Percentiles rank a stretch among this genome's conserved stretches.
Evolutionary conservation across 2,329 filamentous ascomycete genomes (phyloP).

Genomic region (Fusarium sp.): DNA sequence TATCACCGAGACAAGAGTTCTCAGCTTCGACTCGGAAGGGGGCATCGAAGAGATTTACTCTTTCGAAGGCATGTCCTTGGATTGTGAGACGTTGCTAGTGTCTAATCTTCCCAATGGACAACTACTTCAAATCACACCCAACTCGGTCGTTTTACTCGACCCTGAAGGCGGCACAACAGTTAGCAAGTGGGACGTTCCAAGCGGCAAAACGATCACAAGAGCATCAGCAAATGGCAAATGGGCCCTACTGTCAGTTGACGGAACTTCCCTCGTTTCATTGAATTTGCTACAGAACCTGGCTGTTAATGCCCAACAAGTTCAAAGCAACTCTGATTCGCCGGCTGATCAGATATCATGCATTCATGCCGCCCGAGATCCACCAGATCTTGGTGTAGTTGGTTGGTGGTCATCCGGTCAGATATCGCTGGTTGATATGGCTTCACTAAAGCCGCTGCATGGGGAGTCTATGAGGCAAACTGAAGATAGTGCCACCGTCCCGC

Average conservation of each 20-base stretch:
- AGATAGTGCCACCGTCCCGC: conserved; percentile 81
- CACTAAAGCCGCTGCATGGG: conserved; percentile 73
- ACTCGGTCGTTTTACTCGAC: conserved; percentile 71
- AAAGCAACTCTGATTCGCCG: conserved; percentile 56
- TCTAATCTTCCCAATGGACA: conserved; percentile 72
- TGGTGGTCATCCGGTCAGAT: conserved; percentile 89
- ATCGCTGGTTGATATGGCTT: conserved; percentile 76
- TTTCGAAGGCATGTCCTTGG: conserved; percentile 77
- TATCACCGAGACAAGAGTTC: conserved; percentile 84
- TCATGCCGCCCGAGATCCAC: conserved; percentile 74
- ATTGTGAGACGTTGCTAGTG: conserved; percentile 77
- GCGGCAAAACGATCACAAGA: conserved; percentile 74
- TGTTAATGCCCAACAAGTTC: conserved; percentile 70
- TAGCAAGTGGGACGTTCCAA: conserved; percentile 68
- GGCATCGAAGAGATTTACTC: conserved; percentile 88
- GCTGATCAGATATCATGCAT: conserved; percentile 86
- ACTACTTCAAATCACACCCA: conserved; percentile 81
- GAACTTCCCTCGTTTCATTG: conserved; percentile 77
- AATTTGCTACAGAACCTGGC: conserved; percentile 69
- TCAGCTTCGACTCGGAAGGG: conserved; percentile 78
- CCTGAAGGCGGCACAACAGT: conserved; percentile 65
- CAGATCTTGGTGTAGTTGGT: conserved; percentile 79
- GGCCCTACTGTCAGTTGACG: conserved; percentile 80
- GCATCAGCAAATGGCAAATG: conserved; percentile 79
- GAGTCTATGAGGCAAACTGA: conserved; percentile 69